These are phyloP conservation scores for Dianthus caryophyllus DNA, from an alignment of 148 eudicot genomes.

Conservation along the genomic window DNA sequence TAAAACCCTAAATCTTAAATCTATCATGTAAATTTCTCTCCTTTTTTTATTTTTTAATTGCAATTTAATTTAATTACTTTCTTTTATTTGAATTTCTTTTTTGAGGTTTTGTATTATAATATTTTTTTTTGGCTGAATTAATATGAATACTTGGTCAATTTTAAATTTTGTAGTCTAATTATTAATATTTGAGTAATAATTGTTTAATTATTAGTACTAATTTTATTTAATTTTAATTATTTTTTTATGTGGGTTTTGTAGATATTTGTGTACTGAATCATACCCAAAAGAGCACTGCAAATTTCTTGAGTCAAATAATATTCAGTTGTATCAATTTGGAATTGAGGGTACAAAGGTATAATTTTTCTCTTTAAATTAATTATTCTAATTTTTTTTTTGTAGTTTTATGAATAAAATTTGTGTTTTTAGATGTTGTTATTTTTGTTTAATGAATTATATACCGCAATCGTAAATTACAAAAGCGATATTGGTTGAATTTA, in stretches of 20 bases:
- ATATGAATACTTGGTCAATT: not conserved
- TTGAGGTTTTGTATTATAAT: not conserved
- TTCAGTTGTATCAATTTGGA: slow-evolving; percentile 65
- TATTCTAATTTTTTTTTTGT: not conserved
- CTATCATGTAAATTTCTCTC: slow-evolving; percentile 52
- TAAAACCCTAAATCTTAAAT: slow-evolving; percentile 56
- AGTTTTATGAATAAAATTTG: too few species aligned
- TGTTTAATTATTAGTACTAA: too few species aligned
- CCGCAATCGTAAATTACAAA: too few species aligned
- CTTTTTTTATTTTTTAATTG: not conserved
- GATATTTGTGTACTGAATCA: slow-evolving; percentile 74
- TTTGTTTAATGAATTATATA: too few species aligned
- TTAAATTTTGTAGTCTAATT: too few species aligned
- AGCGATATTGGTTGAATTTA: too few species aligned
- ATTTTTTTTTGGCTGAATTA: not conserved
- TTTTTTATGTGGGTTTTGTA: slow-evolving; percentile 15
- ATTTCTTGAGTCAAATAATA: slow-evolving; percentile 48
- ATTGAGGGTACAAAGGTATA: slow-evolving; percentile 84
- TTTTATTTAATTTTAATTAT: not conserved
- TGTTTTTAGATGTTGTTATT: too few species aligned
- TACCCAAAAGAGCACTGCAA: slow-evolving; percentile 62
- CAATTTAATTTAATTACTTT: not conserved
- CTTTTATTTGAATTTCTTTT: too few species aligned
- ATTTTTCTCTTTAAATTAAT: not conserved
- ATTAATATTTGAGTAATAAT: not conserved